Conservation (phyloP, 306 rosid species). For the Pachyrhizus erosus region DNA sequence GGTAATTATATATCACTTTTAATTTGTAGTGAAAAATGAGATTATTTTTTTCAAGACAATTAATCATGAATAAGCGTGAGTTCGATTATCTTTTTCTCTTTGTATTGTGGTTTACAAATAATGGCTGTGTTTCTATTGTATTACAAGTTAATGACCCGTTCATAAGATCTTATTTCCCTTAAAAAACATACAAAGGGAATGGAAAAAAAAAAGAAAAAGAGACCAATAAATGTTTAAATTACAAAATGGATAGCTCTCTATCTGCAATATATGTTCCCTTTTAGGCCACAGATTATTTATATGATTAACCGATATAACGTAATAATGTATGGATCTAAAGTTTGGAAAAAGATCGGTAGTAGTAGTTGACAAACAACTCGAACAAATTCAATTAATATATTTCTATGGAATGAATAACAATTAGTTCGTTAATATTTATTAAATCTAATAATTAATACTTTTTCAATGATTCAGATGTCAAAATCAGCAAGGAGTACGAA, state of each 20-base stretch:
- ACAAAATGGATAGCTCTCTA: background rate
- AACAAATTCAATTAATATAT: conserved; percentile 7
- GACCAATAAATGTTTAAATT: background rate
- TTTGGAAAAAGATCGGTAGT: background rate
- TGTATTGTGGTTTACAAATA: background rate
- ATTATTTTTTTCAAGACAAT: background rate
- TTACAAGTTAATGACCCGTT: background rate
- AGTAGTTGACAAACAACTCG: conserved; percentile 22
- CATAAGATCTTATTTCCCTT: background rate
- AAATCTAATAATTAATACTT: conserved; percentile 29
- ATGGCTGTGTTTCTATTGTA: background rate
- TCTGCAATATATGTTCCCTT: background rate
- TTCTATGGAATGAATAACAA: background rate
- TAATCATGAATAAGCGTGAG: background rate
- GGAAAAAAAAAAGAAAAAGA: background rate
- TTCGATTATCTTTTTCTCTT: background rate
- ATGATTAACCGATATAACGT: conserved; percentile 16
- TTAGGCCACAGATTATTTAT: background rate
- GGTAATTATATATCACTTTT: background rate
- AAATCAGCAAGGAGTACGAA: conserved; percentile 34
- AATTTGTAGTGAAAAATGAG: background rate
- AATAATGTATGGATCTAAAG: conserved; percentile 16
- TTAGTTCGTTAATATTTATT: conserved; percentile 36
- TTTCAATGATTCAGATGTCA: conserved; percentile 41
- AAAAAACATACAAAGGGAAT: background rate